These are phyloP conservation scores for Bipolaris sorokiniana DNA, from an alignment of 2,329 filamentous ascomycete genomes.

Conservation along the genomic window DNA sequence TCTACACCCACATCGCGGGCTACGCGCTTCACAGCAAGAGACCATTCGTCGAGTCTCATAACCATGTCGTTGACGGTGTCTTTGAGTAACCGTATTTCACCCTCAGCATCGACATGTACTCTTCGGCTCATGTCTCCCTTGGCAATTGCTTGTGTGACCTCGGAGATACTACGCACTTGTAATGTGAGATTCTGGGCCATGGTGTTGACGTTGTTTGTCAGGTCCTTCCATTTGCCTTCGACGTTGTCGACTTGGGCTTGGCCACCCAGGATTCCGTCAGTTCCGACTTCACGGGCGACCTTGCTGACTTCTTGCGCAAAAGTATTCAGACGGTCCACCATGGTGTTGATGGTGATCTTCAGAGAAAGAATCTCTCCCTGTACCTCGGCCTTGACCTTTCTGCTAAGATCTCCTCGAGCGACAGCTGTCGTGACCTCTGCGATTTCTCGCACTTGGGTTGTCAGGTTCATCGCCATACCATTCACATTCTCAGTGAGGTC, in stretches of 20 bases:
- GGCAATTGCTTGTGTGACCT: conserved; percentile 92
- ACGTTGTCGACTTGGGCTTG: conserved; percentile 70
- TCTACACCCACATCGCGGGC: conserved; percentile 97
- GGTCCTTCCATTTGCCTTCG: conserved; percentile 70
- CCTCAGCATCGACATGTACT: conserved; percentile 92
- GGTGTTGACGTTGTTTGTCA: conserved; percentile 71
- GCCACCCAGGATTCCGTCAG: conserved; percentile 67
- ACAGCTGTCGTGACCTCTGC: conserved; percentile 61
- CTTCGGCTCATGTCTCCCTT: conserved; percentile 95
- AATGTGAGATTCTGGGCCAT: conserved; percentile 69
- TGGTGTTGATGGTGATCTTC: conserved; percentile 83
- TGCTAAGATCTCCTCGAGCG: conserved; percentile 58
- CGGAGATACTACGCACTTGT: conserved; percentile 87
- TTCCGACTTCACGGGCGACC: conserved; percentile 69
- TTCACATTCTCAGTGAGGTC: conserved; percentile 62
- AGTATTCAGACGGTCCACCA: conserved; percentile 69
- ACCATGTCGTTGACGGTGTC: conserved; percentile 99
- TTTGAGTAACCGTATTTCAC: conserved; percentile 91
- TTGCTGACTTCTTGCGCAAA: conserved; percentile 71
- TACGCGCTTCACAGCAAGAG: conserved; percentile 92
- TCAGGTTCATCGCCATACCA: conserved; percentile 60
- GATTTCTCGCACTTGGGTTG: conserved; percentile 60
- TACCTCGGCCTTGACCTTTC: conserved; percentile 60
- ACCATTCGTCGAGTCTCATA: conserved; percentile 91
- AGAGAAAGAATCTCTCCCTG: conserved; percentile 62